These are phyloP conservation scores for Turnera subulata DNA, from an alignment of 345 rosid genomes.

Conservation along the genomic window DNA sequence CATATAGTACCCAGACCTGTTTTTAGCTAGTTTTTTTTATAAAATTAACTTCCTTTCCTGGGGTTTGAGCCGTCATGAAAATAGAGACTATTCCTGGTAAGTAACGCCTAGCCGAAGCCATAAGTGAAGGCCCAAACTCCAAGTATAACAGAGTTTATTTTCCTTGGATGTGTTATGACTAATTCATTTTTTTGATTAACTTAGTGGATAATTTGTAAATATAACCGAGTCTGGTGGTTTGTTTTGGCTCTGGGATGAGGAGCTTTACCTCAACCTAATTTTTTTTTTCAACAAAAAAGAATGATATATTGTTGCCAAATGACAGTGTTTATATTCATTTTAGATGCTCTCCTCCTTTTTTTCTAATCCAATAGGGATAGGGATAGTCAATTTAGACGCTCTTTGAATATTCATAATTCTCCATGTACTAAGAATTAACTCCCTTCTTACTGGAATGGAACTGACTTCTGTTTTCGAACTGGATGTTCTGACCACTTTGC, in stretches of 20 bases:
- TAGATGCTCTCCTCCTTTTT: not conserved
- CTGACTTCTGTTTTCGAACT: too few species aligned
- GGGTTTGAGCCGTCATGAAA: constrained; percentile 24
- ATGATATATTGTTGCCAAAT: too few species aligned
- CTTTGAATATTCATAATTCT: not conserved
- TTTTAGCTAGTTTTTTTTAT: not conserved
- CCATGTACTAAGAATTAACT: too few species aligned
- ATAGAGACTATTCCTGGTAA: not conserved
- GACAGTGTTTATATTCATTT: not conserved
- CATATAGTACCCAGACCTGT: constrained; percentile 25
- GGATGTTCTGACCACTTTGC: too few species aligned
- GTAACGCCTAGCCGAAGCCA: constrained; percentile 37
- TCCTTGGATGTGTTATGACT: not conserved
- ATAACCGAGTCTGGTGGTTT: too few species aligned
- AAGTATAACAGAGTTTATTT: constrained; percentile 3
- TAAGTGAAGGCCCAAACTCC: constrained; percentile 33
- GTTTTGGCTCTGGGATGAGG: too few species aligned
- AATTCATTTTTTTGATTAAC: too few species aligned
- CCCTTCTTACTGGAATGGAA: too few species aligned
- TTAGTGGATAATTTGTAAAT: too few species aligned
- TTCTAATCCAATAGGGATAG: too few species aligned
- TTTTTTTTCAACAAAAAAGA: too few species aligned
- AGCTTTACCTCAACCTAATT: too few species aligned
- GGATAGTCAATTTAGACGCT: not conserved
- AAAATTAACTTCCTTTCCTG: constrained; percentile 16